Percentiles rank a stretch among this genome's conserved stretches.
Conservation (phyloP, 257 asterid genomes). For the Solanum neorickii region DNA sequence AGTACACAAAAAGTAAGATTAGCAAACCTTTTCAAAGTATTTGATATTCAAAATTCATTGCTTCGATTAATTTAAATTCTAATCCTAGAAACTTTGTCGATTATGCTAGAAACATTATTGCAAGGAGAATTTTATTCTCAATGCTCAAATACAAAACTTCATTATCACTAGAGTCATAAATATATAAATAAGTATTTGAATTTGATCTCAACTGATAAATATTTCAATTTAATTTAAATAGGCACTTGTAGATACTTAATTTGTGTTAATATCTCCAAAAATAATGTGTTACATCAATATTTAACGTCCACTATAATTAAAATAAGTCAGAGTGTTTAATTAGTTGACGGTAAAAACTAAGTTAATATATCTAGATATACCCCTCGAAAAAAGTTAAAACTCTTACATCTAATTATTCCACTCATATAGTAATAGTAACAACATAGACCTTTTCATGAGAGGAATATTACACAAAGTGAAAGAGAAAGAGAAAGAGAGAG, state of each 20-base stretch:
- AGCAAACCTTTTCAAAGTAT: background rate
- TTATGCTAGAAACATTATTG: background rate
- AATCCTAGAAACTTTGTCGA: background rate
- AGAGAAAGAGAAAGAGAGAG: slow-evolving; percentile 1
- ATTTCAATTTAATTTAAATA: background rate
- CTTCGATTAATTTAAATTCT: too few relatives aligned
- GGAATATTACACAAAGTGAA: background rate
- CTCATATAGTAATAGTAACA: background rate
- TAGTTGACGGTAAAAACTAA: background rate
- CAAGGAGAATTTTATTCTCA: too few relatives aligned
- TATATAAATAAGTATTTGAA: too few relatives aligned
- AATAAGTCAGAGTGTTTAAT: background rate
- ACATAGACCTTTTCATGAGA: background rate
- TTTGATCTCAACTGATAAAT: too few relatives aligned
- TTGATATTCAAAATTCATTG: background rate
- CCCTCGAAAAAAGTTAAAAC: background rate
- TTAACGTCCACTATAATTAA: background rate
- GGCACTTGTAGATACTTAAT: background rate
- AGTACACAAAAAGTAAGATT: background rate
- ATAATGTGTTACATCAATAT: background rate
- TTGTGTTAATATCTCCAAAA: background rate
- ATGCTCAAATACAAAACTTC: background rate
- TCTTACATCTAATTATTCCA: background rate
- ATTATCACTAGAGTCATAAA: too few relatives aligned
- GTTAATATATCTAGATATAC: background rate